phyloP scores from a whole-genome alignment of 306 rosid species.

The Delonix regia region DNA sequence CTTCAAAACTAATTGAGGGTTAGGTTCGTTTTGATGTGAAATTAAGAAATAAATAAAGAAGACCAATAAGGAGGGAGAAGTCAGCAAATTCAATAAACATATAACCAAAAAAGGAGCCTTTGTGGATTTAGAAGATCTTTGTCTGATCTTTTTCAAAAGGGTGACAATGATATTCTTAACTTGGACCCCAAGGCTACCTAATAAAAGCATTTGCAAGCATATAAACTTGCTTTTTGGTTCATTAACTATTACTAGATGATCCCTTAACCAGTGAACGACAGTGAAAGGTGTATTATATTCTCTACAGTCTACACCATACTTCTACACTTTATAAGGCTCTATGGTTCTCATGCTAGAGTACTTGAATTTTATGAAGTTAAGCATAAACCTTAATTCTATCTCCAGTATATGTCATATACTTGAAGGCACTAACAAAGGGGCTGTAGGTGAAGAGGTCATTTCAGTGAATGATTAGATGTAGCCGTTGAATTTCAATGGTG shows the following conservation, averaged over 20 bases:
- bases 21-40: conserved; percentile 26
- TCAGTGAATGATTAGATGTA: conserved; percentile 11
- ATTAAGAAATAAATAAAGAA: neutral
- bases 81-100: conserved; percentile 31
- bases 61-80: conserved; percentile 3
- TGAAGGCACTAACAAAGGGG: neutral
- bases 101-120: conserved; percentile 30
- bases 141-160: conserved; percentile 32
- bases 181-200: conserved; percentile 47
- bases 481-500: neutral
- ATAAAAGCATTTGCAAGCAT: conserved; percentile 42
- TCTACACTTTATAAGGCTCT: no score
- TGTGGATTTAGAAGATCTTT: conserved; percentile 54
- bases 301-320: neutral
- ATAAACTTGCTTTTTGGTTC: conserved; percentile 13
- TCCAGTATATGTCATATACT: neutral
- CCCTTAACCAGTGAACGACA: conserved; percentile 32
- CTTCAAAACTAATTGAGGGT: neutral
- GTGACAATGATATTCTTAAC: conserved; percentile 38
- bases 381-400: neutral
- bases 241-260: neutral
- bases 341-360: neutral
- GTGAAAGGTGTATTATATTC: neutral
- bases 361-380: no score
- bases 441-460: conserved; percentile 4